Conservation (phyloP, 2,329 filamentous ascomycete genomes). For the Sclerotinia trifoliorum region DNA sequence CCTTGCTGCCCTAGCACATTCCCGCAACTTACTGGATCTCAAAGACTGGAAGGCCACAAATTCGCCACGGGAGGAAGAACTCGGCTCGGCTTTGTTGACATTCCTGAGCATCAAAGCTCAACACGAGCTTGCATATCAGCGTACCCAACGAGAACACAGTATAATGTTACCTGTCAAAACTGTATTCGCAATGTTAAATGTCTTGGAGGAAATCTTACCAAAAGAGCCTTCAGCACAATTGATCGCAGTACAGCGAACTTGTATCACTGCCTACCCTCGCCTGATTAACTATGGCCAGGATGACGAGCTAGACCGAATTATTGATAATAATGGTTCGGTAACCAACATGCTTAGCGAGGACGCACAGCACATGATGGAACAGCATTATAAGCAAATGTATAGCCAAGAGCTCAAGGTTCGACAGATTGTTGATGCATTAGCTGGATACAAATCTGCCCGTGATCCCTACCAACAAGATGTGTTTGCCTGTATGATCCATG, state of each 20-base stretch:
- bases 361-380: constrained; percentile 90
- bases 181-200: constrained; percentile 74
- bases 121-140: constrained; percentile 73
- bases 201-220: constrained; percentile 69
- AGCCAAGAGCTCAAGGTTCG: constrained; percentile 83
- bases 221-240: constrained; percentile 63
- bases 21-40: constrained; percentile 75
- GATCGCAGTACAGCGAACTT: constrained; percentile 78
- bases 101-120: constrained; percentile 84
- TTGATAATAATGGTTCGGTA: constrained; percentile 77
- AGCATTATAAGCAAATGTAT: constrained; percentile 98
- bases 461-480: constrained; percentile 86
- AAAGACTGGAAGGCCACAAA: constrained; percentile 76
- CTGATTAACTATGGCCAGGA: constrained; percentile 82
- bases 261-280: constrained; percentile 88
- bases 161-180: constrained; percentile 82
- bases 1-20: constrained; percentile 80
- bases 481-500: constrained; percentile 98
- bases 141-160: constrained; percentile 59
- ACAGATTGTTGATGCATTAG: constrained; percentile 79
- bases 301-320: constrained; percentile 86
- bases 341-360: constrained; percentile 77
- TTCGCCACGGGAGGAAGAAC: constrained; percentile 62
- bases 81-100: constrained; percentile 70
- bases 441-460: constrained; percentile 82